Percentiles rank a stretch among this genome's conserved stretches.
Evolutionary conservation across 176 grass and related monocot species (phyloP).

Genomic region (Poa annua): DNA sequence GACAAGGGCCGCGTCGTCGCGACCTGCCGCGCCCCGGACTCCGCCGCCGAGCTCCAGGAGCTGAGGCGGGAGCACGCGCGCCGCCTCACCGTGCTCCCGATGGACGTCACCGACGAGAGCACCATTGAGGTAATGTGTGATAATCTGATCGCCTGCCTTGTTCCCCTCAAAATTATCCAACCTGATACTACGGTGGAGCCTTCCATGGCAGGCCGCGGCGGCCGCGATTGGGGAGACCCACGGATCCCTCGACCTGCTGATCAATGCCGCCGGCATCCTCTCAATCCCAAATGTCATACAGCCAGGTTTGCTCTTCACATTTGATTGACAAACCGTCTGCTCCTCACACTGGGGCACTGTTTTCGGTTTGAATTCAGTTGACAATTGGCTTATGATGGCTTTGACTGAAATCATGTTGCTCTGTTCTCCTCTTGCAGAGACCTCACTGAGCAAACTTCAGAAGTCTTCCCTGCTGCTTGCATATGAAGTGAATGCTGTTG

Average conservation of each 20-base stretch:
- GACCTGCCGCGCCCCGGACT: conserved; percentile 66
- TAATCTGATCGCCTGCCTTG: too few relatives aligned
- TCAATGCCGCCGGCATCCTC: conserved; percentile 84
- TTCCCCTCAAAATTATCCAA: too few relatives aligned
- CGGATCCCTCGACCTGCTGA: conserved; percentile 68
- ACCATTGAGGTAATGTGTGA: conserved; percentile 61
- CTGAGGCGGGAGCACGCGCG: conserved; percentile 54
- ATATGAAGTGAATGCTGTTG: conserved; percentile 81
- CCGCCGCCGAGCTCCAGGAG: conserved; percentile 57
- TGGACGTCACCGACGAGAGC: conserved; percentile 79
- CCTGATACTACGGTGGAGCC: too few relatives aligned
- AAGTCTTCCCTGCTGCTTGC: conserved; percentile 77
- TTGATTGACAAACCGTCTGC: background rate
- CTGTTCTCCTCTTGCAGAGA: conserved; percentile 54
- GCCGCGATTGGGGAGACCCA: conserved; percentile 56
- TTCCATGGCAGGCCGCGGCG: conserved; percentile 56
- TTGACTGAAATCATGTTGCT: conserved; percentile 13
- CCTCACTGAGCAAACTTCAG: conserved; percentile 79
- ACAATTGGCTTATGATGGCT: background rate
- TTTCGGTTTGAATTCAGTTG: background rate
- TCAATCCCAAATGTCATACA: conserved; percentile 76
- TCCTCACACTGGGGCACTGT: background rate
- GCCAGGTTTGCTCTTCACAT: conserved; percentile 52
- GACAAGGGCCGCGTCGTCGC: conserved; percentile 63
- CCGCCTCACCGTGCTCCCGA: conserved; percentile 69